Conservation (phyloP, 148 eudicot species). For the Arbutus unedo region DNA sequence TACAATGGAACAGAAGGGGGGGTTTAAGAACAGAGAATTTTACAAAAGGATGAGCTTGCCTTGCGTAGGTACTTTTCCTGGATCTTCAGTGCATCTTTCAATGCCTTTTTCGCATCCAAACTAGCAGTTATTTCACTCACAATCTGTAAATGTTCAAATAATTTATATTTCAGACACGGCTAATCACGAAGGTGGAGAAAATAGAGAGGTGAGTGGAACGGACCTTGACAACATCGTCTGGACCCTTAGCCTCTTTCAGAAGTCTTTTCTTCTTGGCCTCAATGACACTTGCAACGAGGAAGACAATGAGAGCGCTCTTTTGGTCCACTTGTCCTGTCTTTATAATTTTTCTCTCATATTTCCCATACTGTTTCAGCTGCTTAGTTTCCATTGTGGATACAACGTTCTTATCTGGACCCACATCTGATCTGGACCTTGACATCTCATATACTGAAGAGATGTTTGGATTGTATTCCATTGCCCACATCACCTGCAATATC, state of each 20-base stretch:
- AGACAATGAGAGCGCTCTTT: constrained; percentile 66
- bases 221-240: constrained; percentile 88
- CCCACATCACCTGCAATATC: constrained; percentile 86
- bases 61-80: constrained; percentile 78
- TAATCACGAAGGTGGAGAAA: neutral
- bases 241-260: constrained; percentile 83
- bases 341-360: constrained; percentile 72
- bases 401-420: constrained; percentile 34
- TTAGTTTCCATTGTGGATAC: constrained; percentile 43
- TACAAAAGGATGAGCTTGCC: constrained; percentile 33
- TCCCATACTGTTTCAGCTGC: constrained; percentile 72
- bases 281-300: constrained; percentile 88
- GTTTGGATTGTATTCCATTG: constrained; percentile 95
- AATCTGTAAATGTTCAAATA: constrained; percentile 42
- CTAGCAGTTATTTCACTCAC: constrained; percentile 74
- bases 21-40: neutral
- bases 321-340: constrained; percentile 55
- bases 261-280: constrained; percentile 85
- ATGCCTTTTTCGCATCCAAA: constrained; percentile 75
- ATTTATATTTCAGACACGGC: neutral
- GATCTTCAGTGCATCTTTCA: constrained; percentile 66
- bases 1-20: neutral
- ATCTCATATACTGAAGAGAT: constrained; percentile 61
- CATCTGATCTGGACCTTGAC: constrained; percentile 21
- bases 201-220: constrained; percentile 7